These are phyloP conservation scores for Wickerhamiella parazyma DNA, from an alignment of 805 yeast species.

Conservation along the genomic window DNA sequence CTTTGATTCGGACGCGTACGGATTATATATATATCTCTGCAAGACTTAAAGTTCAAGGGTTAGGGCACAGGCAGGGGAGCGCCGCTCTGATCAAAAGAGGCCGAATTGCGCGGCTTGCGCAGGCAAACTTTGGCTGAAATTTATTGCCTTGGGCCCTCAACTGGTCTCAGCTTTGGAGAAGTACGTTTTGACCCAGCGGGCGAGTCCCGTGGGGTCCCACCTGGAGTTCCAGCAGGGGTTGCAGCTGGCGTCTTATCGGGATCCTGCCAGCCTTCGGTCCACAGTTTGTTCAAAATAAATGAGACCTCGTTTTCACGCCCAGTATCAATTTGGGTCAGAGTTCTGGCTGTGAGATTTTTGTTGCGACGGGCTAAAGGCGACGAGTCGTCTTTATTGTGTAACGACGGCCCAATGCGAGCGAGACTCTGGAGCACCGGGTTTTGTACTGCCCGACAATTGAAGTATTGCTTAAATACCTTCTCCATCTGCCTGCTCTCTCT, in stretches of 20 bases:
- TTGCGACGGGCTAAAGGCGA: neutral
- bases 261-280: slow-evolving; percentile 19
- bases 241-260: slow-evolving; percentile 10
- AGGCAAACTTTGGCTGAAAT: too few relatives aligned
- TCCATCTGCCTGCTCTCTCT: slow-evolving; percentile 1
- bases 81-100: too few relatives aligned
- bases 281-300: slow-evolving; percentile 16
- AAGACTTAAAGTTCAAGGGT: too few relatives aligned
- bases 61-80: too few relatives aligned
- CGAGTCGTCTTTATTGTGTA: neutral
- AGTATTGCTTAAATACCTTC: slow-evolving; percentile 8
- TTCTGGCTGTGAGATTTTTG: slow-evolving; percentile 2
- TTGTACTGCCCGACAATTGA: slow-evolving; percentile 3
- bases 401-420: neutral
- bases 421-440: slow-evolving; percentile 7
- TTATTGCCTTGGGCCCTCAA: too few relatives aligned
- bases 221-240: neutral
- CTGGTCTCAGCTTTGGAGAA: neutral
- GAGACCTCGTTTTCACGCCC: slow-evolving; percentile 1
- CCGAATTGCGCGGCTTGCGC: too few relatives aligned
- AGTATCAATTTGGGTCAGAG: slow-evolving; percentile 3
- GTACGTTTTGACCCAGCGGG: slow-evolving; percentile 4
- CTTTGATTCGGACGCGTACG: too few relatives aligned
- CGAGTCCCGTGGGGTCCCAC: neutral
- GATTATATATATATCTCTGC: too few relatives aligned